Base-by-base conservation (phyloP, 1,284 basidiomycete genomes). In the Wallemia hederae region DNA sequence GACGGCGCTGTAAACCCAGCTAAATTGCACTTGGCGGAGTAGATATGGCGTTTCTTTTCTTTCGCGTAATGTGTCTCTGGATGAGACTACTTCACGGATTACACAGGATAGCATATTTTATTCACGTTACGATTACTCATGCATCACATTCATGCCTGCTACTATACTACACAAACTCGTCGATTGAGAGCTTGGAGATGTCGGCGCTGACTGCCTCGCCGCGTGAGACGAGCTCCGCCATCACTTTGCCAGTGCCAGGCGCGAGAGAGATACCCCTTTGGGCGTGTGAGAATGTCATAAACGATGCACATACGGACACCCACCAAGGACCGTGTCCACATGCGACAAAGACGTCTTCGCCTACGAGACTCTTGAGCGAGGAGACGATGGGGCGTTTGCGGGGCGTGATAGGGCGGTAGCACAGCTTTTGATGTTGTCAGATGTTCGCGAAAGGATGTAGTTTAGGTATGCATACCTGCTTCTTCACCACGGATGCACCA, bases 321-420 rank as follows among this genome's bases (percentile, higher is more conserved):
- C 19, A 33, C 71, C 71, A 72, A 59, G 69, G 70, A 11, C 64
- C 64, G 56, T 72, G 71, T 0, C 71, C 71, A 1, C 67, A 67
- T 2, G 67, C 70, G 24, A 71, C 65, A 24, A 64, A 71, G 17
- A 71, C 62, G 0, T 70, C 69, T 15, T 49, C 39, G n/a, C 39
- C 39, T 15, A 49, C 39, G 9, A 49, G 5, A n/a, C 39, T 49
- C 39, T 49, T 49, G 14, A 49, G 22, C 19, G 39, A 49, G 22
- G 39, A 49, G 5, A 49, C 19, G 3, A 49, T 49, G 5, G 39
- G 39, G 39, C 39, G 39, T 49, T 49, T 49, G 9, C 19, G 5
- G n/a, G 11, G 19, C 9, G 39, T 49, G 3, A 49, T 49, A 15
- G 39, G 39, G 11, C 39, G 11, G n/a, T 49, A 49, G n/a, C 39